Base-by-base conservation (phyloP, 169 alveolate genomes). In the Sarcocystis neurona region DNA sequence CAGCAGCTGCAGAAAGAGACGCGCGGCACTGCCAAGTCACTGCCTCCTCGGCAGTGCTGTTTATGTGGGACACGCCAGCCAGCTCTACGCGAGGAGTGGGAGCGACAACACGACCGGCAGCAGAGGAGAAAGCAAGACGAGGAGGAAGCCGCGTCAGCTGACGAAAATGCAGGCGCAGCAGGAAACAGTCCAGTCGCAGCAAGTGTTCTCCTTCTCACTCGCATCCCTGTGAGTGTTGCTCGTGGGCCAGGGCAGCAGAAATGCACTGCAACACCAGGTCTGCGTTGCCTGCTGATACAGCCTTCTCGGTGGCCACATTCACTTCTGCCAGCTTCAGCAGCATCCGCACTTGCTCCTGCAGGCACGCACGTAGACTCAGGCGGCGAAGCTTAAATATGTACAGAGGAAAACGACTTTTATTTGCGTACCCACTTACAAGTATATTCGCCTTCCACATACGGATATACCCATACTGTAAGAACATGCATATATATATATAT, bases 231-330 rank as follows among this genome's bases (percentile, higher is more conserved):
- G n/a, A n/a, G 20, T 63, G 75, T 63, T 63, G 75, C 75, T 37
- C 86, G 47, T 78, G 86, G 8, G 87, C 92, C 74, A 79, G 87
- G 47, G 92, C 84, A 27, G 89, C 91, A 46, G 89, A 89, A 48
- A 94, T 87, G 37, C 95, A 94, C 85, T 88, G 90, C 88, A 92
- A 90, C 46, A 94, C 95, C n/a, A 94, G 89, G 68, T 94, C 96
- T 27, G 93, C 86, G 79, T 93, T 94, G 41, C 89, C 91, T 8
- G 91, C 50, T 50, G 86, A 84, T 72, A 93, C 92, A 5, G 97
- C 93, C 77, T 93, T 92, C 63, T 87, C 94, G 44, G 90, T 91
- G 3, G 96, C 93, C 44, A 91, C 70, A 72, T 82, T 72, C 58
- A 90, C 88, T 34, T 93, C 84, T 27, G 96, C 94, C 48, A 93